Conservation (phyloP, 768 basidiomycete species). For the Mycena leptocephala region DNA sequence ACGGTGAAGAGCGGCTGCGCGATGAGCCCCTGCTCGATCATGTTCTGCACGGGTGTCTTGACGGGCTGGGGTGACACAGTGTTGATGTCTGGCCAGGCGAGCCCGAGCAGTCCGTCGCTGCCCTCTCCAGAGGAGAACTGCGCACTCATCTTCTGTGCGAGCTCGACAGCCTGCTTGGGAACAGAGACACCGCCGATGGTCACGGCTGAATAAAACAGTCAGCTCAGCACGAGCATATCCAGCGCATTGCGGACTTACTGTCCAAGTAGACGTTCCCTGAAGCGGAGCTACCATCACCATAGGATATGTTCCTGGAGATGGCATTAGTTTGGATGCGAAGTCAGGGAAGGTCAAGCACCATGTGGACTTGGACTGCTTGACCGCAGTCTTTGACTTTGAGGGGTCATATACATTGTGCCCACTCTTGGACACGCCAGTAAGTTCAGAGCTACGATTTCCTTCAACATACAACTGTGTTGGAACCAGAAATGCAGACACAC, state of each 20-base stretch:
- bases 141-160: slow-evolving; percentile 51
- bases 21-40: slow-evolving; percentile 54
- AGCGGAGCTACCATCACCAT: slow-evolving; percentile 44
- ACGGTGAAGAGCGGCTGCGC: slow-evolving; percentile 52
- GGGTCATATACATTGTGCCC: slow-evolving; percentile 45
- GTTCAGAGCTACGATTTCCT: slow-evolving; percentile 37
- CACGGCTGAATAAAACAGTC: slow-evolving; percentile 12
- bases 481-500: slow-evolving; percentile 10
- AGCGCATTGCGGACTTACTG: slow-evolving; percentile 14
- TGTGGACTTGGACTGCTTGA: slow-evolving; percentile 30
- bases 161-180: slow-evolving; percentile 55
- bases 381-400: slow-evolving; percentile 39
- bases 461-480: background rate
- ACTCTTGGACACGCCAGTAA: slow-evolving; percentile 28
- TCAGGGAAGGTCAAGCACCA: slow-evolving; percentile 19
- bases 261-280: slow-evolving; percentile 47
- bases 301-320: slow-evolving; percentile 42
- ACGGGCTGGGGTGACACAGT: slow-evolving; percentile 53
- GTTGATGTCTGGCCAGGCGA: slow-evolving; percentile 57
- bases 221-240: background rate
- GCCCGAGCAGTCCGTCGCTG: slow-evolving; percentile 56
- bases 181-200: slow-evolving; percentile 45
- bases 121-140: slow-evolving; percentile 52
- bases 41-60: slow-evolving; percentile 57
- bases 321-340: background rate